Evolutionary conservation across 495 filamentous ascomycete genomes (phyloP).

Genomic region (Pyrenopolyporus hunteri): DNA sequence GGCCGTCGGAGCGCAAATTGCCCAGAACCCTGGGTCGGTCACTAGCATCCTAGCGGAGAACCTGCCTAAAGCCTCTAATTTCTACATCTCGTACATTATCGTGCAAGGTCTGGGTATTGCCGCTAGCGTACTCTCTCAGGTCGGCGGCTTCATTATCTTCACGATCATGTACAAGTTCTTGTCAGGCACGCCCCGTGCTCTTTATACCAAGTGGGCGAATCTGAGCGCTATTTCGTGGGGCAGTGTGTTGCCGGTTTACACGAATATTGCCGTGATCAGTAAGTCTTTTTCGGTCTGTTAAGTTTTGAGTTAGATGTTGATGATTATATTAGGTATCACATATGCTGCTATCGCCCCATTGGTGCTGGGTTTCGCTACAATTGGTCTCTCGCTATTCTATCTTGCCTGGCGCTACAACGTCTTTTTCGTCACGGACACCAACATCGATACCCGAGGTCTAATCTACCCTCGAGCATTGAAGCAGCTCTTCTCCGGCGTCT

Average conservation of each 20-base stretch:
- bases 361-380: constrained; percentile 82
- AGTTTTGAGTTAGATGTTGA: constrained; percentile 14
- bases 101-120: constrained; percentile 89
- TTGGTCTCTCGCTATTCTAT: constrained; percentile 88
- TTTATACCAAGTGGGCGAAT: constrained; percentile 66
- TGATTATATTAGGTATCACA: constrained; percentile 63
- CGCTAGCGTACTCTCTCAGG: constrained; percentile 74
- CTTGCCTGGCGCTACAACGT: constrained; percentile 94
- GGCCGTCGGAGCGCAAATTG: constrained; percentile 66
- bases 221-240: constrained; percentile 80
- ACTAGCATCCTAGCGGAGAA: constrained; percentile 72
- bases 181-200: constrained; percentile 61
- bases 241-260: constrained; percentile 84
- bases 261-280: constrained; percentile 85
- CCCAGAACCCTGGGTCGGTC: constrained; percentile 63
- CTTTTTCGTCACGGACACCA: constrained; percentile 84
- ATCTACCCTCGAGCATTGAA: constrained; percentile 89
- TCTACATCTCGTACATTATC: constrained; percentile 95
- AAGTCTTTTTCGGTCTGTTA: constrained; percentile 30
- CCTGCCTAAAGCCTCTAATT: constrained; percentile 83
- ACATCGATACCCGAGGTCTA: constrained; percentile 89
- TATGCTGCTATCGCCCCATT: constrained; percentile 93
- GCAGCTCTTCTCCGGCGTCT: constrained; percentile 87
- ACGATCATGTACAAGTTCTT: constrained; percentile 74
- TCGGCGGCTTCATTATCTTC: constrained; percentile 78